phyloP scores from a whole-genome alignment of 2,329 filamentous ascomycete genomes.

The Kalmusia sp. region DNA sequence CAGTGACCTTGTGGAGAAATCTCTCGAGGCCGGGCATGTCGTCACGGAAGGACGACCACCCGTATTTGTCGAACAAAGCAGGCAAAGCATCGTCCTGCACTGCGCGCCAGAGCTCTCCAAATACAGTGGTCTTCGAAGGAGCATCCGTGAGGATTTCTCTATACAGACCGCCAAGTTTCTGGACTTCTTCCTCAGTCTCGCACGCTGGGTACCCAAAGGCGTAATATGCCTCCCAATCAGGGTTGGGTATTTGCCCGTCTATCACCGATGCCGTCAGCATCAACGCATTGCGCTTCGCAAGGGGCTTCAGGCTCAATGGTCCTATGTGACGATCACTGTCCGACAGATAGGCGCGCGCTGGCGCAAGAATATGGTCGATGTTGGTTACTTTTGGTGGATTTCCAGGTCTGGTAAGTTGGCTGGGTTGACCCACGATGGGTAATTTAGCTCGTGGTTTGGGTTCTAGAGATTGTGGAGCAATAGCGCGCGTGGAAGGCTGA shows the following conservation, averaged over 20 bases:
- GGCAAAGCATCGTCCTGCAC: conserved; percentile 9
- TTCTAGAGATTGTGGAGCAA: no score
- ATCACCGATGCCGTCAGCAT: conserved; percentile 9
- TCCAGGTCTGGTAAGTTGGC: not conserved
- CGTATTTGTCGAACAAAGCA: conserved; percentile 14
- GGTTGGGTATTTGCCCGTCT: not conserved
- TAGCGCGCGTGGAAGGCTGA: no score
- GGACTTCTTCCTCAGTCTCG: conserved; percentile 8
- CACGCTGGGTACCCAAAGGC: conserved; percentile 25
- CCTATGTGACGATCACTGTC: not conserved
- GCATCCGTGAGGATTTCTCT: conserved; percentile 10
- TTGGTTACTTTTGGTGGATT: not conserved
- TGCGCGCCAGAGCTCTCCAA: conserved; percentile 17
- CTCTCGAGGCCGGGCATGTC: conserved; percentile 11
- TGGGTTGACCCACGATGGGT: no score
- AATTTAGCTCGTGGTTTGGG: no score
- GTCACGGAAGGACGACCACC: conserved; percentile 1
- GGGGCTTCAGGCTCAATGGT: not conserved
- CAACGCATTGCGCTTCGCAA: conserved; percentile 6
- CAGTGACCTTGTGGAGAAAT: conserved; percentile 14
- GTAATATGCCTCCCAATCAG: conserved; percentile 13
- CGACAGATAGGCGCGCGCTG: not conserved
- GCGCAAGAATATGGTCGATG: not conserved
- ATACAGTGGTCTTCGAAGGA: not conserved
- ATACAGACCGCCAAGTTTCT: conserved; percentile 17